These are phyloP conservation scores for Hsuehochloa calcarea DNA, from an alignment of 176 grass and related monocot species.

Conservation along the genomic window DNA sequence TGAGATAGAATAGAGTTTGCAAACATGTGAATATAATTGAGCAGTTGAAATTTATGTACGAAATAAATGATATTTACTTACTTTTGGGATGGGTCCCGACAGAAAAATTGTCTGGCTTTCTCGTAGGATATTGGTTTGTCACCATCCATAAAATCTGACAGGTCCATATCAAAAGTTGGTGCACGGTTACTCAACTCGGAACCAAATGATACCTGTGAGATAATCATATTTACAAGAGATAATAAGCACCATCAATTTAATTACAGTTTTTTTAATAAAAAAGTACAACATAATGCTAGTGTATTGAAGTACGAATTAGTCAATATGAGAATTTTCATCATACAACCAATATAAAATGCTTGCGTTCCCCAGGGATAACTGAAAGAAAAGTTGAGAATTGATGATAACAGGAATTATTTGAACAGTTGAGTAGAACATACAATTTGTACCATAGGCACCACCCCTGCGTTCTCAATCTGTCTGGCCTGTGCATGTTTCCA, in stretches of 20 bases:
- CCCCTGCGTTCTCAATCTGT: conserved; percentile 44
- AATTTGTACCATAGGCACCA: conserved; percentile 72
- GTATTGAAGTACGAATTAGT: not conserved
- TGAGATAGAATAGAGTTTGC: conserved; percentile 27
- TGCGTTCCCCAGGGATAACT: not conserved
- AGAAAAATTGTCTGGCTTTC: conserved; percentile 56
- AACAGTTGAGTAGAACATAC: conserved; percentile 44
- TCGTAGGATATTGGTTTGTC: conserved; percentile 61
- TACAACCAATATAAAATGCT: conserved; percentile 5
- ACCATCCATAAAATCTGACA: conserved; percentile 63
- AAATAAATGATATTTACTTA: conserved; percentile 21
- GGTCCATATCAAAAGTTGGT: conserved; percentile 80
- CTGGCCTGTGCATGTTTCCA: conserved; percentile 71
- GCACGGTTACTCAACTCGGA: conserved; percentile 79
- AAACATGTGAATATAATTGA: conserved; percentile 31
- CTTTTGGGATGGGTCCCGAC: conserved; percentile 66
- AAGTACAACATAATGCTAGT: not conserved
- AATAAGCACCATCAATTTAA: not conserved
- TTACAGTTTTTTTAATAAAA: not conserved
- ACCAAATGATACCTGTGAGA: conserved; percentile 65
- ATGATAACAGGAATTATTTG: conserved; percentile 8
- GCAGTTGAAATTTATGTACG: not conserved
- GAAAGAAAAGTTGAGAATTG: not conserved
- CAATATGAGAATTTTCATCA: not conserved
- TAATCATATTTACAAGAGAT: conserved; percentile 18